These are phyloP conservation scores for Ananas comosus DNA, from an alignment of 176 grass and related monocot species.

Conservation along the genomic window DNA sequence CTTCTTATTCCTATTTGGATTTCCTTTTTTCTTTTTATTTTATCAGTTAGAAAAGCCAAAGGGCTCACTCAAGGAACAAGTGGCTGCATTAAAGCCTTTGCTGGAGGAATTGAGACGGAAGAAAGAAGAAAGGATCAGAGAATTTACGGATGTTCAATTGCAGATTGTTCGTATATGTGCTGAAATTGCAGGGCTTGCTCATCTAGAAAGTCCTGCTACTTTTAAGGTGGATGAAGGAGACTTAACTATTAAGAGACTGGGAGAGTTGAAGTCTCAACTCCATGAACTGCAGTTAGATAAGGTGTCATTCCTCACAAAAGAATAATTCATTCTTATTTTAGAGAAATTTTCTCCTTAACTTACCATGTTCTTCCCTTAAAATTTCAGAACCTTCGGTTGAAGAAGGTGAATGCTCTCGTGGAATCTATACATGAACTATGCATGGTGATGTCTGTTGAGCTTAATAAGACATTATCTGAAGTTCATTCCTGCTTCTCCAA, in stretches of 20 bases:
- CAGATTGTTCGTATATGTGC: slow-evolving; percentile 47
- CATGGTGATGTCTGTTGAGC: slow-evolving; percentile 58
- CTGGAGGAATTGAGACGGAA: slow-evolving; percentile 51
- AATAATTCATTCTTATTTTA: background rate
- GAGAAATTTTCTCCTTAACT: slow-evolving; percentile 5
- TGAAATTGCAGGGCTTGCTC: slow-evolving; percentile 59
- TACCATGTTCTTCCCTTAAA: slow-evolving; percentile 9
- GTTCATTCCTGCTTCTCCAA: slow-evolving; percentile 69
- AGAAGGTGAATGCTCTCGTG: slow-evolving; percentile 48
- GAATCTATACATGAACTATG: slow-evolving; percentile 56
- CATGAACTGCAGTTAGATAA: slow-evolving; percentile 71
- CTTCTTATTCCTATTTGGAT: background rate
- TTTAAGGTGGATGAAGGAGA: slow-evolving; percentile 50
- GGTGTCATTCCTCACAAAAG: slow-evolving; percentile 24
- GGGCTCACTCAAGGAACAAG: slow-evolving; percentile 58
- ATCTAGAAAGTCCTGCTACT: slow-evolving; percentile 32
- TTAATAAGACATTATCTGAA: slow-evolving; percentile 49
- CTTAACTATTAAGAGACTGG: slow-evolving; percentile 45
- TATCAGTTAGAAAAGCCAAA: slow-evolving; percentile 56
- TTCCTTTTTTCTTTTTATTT: slow-evolving; percentile 1
- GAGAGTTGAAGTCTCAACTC: slow-evolving; percentile 47
- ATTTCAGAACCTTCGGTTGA: slow-evolving; percentile 64
- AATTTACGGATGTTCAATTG: slow-evolving; percentile 41
- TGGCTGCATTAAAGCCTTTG: slow-evolving; percentile 49
- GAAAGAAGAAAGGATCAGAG: slow-evolving; percentile 55